Evolutionary conservation across 2,329 filamentous ascomycete genomes (phyloP), one percentile per base, ranked within the genome.

Genomic region (Pseudocercospora pini-densiflorae): DNA sequence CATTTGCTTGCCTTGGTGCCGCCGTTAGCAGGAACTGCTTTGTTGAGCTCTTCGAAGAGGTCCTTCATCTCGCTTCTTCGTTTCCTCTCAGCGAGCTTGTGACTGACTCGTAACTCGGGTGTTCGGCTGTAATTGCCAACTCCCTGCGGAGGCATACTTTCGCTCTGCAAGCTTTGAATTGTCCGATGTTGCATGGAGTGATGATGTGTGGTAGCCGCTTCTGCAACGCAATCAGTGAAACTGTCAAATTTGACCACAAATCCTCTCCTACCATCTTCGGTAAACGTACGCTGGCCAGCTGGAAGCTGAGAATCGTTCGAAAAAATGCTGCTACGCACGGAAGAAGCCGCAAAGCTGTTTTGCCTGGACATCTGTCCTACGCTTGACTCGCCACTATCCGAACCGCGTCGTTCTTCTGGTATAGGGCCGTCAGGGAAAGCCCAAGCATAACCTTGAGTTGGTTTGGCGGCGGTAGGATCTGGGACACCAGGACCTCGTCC

Each of bases 1-100:
- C 92, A 96, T 73, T 96, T 96, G 71, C 91, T 94, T 0, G 92
- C 92, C 77, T 95, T 96, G 24, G 90, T 90, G 1, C 92, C 92
- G 16, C 92, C 88, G 73, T 92, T 92, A 72, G 93, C 90, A 1
- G 92, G 92, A 81, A 94, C 89, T 43, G 93, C 83, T 71, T 91
- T 89, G 71, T 92, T 88, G 8, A 95, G 81, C 72, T 92, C 90
- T 71, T 95, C 92, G 75, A 95, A 95, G 0, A 95, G 81, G 74
- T 92, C 90, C 80, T 95, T 95, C 92, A 95, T 95, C 77, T 95
- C 92, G 8, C 92, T 94, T 67, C 92, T 84, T 45, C 92, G 87
- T 81, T 95, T 95, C 43, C 92, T 86, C 79, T 95, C 92, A 0
- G 92, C 92, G 63, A 95, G 86, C 79, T 95, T 95, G 80, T 95